These are phyloP conservation scores for Pleomassaria siparia DNA, from an alignment of 2,329 filamentous ascomycete genomes.

Conservation along the genomic window DNA sequence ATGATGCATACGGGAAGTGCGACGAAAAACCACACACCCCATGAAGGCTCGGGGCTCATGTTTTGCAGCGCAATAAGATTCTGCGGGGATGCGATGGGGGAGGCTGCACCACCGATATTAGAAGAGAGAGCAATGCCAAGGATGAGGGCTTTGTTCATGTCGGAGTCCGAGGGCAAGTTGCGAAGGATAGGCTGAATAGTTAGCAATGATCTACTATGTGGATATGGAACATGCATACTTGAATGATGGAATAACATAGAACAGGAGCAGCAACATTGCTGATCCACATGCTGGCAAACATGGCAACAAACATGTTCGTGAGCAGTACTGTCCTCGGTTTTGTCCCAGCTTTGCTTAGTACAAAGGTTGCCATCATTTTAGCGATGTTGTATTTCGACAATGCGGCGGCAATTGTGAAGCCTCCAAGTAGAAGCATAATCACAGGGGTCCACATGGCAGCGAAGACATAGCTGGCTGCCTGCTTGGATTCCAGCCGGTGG, in stretches of 20 bases:
- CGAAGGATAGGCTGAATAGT: conserved; percentile 80
- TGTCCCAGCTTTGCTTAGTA: conserved; percentile 94
- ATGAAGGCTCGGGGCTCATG: conserved; percentile 88
- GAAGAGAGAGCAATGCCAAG: conserved; percentile 92
- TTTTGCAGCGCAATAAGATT: conserved; percentile 96
- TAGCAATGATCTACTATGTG: not conserved
- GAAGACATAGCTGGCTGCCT: conserved; percentile 82
- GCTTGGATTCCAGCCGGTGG: conserved; percentile 72
- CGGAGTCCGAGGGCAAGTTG: conserved; percentile 84
- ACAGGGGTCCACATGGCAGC: conserved; percentile 98
- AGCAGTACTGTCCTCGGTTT: conserved; percentile 84
- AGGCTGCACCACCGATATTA: conserved; percentile 95
- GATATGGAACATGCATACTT: conserved; percentile 56
- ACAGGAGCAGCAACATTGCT: conserved; percentile 97
- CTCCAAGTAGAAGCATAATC: conserved; percentile 95
- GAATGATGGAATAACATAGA: conserved; percentile 95
- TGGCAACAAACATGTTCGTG: conserved; percentile 98
- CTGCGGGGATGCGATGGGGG: conserved; percentile 94
- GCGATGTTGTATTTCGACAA: conserved; percentile 97
- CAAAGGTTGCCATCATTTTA: conserved; percentile 93
- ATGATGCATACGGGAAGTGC: conserved; percentile 89
- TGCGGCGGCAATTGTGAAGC: conserved; percentile 93
- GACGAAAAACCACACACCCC: conserved; percentile 97
- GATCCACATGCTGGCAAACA: conserved; percentile 98
- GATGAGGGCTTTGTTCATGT: conserved; percentile 93